phyloP scores from a whole-genome alignment of 108 stramenopile species.

The Skeletonema menzelii region DNA sequence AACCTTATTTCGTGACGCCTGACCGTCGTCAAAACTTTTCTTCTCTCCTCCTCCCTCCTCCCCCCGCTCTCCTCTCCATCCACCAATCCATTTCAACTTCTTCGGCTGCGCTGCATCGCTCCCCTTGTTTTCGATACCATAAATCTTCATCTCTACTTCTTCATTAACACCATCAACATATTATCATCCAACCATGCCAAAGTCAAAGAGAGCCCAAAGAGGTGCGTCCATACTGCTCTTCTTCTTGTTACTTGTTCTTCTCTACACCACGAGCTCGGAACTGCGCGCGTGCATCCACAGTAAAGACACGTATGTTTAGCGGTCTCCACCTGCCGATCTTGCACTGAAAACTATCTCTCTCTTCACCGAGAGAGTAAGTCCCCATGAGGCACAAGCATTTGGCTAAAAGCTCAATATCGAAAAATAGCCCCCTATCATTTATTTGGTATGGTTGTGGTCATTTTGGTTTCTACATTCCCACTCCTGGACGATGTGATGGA shows the following conservation, averaged over 20 bases:
- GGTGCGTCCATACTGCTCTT: conserved; percentile 4
- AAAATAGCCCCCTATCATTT: conserved; percentile 10
- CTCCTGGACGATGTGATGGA: conserved; percentile 25
- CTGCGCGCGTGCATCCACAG: conserved; percentile 11
- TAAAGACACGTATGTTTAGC: conserved; percentile 15
- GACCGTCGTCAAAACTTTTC: too few species aligned
- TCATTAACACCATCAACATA: background rate
- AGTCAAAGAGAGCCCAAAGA: conserved; percentile 29
- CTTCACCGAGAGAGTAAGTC: conserved; percentile 5
- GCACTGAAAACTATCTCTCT: conserved; percentile 20
- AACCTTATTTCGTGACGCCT: too few species aligned
- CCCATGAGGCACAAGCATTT: conserved; percentile 36
- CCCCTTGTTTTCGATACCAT: too few species aligned
- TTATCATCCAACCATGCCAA: conserved; percentile 20
- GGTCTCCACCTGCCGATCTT: conserved; percentile 27
- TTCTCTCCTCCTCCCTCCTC: too few species aligned
- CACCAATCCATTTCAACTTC: too few species aligned
- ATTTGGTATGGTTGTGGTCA: conserved; percentile 6
- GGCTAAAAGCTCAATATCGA: conserved; percentile 37
- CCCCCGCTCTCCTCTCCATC: too few species aligned
- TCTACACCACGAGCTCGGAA: background rate
- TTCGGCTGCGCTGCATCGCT: too few species aligned
- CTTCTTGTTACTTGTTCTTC: background rate
- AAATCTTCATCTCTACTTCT: background rate
- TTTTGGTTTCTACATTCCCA: conserved; percentile 42